A percentile compares a stretch with the other conserved stretches of the same genome.
These are phyloP conservation scores for Candida maesae DNA, from an alignment of 805 yeast genomes.

Conservation along the genomic window DNA sequence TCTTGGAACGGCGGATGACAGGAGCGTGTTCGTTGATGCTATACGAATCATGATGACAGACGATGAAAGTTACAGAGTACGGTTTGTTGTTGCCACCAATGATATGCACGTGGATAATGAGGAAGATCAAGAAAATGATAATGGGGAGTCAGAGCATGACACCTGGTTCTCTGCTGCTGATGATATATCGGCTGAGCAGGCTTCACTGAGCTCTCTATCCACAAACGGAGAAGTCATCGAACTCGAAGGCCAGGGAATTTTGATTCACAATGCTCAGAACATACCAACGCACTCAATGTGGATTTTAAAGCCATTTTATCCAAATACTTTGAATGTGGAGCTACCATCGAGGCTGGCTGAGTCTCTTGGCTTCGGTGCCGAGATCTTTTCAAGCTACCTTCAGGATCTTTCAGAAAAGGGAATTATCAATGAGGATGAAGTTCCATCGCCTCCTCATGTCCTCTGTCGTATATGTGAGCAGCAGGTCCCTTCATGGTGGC, in stretches of 20 bases:
- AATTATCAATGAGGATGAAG: slow-evolving; percentile 53
- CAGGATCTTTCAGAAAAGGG: slow-evolving; percentile 59
- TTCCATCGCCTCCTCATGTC: slow-evolving; percentile 79
- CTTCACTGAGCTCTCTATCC: slow-evolving; percentile 34
- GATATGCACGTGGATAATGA: slow-evolving; percentile 25
- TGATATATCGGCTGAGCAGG: slow-evolving; percentile 28
- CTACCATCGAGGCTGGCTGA: slow-evolving; percentile 69
- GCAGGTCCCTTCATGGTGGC: slow-evolving; percentile 92
- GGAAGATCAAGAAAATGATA: slow-evolving; percentile 17
- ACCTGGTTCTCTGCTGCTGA: slow-evolving; percentile 7
- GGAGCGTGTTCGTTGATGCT: slow-evolving; percentile 64
- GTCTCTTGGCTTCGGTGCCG: slow-evolving; percentile 85
- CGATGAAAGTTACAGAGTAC: slow-evolving; percentile 73
- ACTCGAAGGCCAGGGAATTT: slow-evolving; percentile 90
- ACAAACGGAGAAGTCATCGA: slow-evolving; percentile 64
- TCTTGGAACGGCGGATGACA: slow-evolving; percentile 61
- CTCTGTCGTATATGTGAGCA: slow-evolving; percentile 92
- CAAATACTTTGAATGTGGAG: slow-evolving; percentile 58
- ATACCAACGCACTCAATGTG: slow-evolving; percentile 85
- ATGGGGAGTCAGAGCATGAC: slow-evolving; percentile 9
- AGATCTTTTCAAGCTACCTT: slow-evolving; percentile 73
- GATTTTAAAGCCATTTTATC: slow-evolving; percentile 79
- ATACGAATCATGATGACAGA: slow-evolving; percentile 66
- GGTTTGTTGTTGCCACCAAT: slow-evolving; percentile 52
- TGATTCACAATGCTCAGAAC: slow-evolving; percentile 61